Base-by-base conservation (phyloP, 257 asterid species). In the Scutellaria barbata region DNA sequence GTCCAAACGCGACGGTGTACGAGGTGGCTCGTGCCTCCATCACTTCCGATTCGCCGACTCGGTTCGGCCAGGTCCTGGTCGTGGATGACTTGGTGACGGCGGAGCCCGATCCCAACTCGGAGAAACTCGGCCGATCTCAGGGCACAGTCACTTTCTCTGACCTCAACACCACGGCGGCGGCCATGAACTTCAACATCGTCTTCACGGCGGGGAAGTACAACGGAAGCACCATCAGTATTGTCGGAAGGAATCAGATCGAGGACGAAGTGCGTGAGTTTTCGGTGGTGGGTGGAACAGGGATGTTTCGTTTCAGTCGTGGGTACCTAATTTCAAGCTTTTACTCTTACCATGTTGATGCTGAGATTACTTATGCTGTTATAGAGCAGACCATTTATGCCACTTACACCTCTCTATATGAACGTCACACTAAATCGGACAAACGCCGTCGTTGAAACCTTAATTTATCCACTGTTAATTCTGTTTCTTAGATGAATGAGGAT, bases 201-300 rank as follows among this genome's bases (percentile, higher is more conserved):
- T 83, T 83, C 76, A 72, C 80, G 17, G 18, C 72, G 8, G 81
- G 87, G 3, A 2, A 55, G 64, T 69, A 74, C 46, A 69, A 42
- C 10, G 87, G 87, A 2, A 83, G 87, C 72, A 77, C 87, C 8
- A 17, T 83, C 1, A 55, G 83, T 45, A 61, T 83, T 2, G 18
- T 76, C 33, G 87, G 85, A 0, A 42, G 87, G 78, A 83, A 80
- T 25, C 69, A 35, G 64, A 0, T 65, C 0, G 2, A 3, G 10
- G 1, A 35, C 13, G n/a, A 2, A 0, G 13, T 46, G 7, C 80
- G 83, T 0, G 83, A 83, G 85, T 12, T 83, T 59, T 37, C 85
- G 8, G 77, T 83, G 30, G 81, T 68, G 3, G 85, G 87, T 6
- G 87, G 87, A 2, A 80, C 85, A 0, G 87, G 87, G 1, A 14